Base-by-base conservation (phyloP, 2,329 filamentous ascomycete genomes). In the Paecilomyces fulvus region DNA sequence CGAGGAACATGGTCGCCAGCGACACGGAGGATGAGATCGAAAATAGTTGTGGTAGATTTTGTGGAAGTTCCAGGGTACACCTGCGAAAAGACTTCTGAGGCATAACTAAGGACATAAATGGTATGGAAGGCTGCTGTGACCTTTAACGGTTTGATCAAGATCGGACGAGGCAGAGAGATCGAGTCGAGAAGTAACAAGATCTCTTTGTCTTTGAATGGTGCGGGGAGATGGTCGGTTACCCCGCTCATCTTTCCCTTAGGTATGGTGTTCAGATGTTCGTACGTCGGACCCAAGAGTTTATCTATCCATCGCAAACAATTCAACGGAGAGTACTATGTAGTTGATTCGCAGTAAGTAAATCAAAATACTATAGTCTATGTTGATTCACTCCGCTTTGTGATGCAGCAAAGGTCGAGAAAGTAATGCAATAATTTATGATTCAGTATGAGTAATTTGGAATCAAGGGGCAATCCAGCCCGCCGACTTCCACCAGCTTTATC, bases 1-100 rank as follows among this genome's bases (percentile, higher is more conserved):
- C 55, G n/a, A 3, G 70, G 72, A 6, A 74, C 31, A 30, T 74
- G 72, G 23, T 56, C 53, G 23, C 73, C 72, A 3, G 72, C 69
- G 23, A 74, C 62, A 49, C 73, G 69, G 12, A 75, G 68, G 11
- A 74, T 63, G 23, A 60, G 49, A 20, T 52, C 53, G 53, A 59
- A 21, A 23, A 49, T 14, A n/a, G n/a, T 20, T 25, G 49, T 14
- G 2, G 3, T 30, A 23, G 49, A 12, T 7, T 17, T 20, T 3
- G 17, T 20, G 30, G 50, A 17, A 5, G 37, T 31, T 55, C 51
- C n/a, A 43, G 8, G 48, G 6, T 30, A 3, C 20, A 23, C 31
- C 3, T 21, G 48, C 31, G 49, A 25, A 4, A 58, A 25, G 30
- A 10, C 30, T 20, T 30, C 33, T 12, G 52, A 12, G 17, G 33